Base-by-base conservation (phyloP, 1,284 basidiomycete genomes). In the Vanrija humicola region DNA sequence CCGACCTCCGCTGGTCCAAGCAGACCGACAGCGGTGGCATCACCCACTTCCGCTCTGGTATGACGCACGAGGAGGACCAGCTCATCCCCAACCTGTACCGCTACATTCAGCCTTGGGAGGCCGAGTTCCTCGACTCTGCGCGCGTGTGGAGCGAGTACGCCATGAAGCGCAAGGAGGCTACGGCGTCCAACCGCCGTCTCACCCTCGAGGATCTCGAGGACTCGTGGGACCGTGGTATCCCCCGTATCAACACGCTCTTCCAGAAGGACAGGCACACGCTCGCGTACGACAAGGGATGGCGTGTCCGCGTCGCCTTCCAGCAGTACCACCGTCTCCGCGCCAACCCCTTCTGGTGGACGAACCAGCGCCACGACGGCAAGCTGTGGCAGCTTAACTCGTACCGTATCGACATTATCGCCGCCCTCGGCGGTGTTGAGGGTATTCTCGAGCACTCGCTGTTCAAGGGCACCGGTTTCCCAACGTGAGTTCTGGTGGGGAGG, bases 61-160 rank as follows among this genome's bases (percentile, higher is more conserved):
- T 97, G 91, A 88, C 88, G 16, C 90, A 94, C 65, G 90, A 96
- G 69, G 89, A 93, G 70, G 90, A 93, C 68, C 90, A 93, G 68
- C 82, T 95, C 42, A 97, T 98, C 72, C 95, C 95, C 38, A 98
- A 97, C 77, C 76, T 98, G 77, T 98, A 97, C 79, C 90, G 95
- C 54, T 98, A 98, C 78, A 84, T 98, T 21, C 91, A 97, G 71
- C 95, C 95, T 26, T 98, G 96, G 96, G 93, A 98, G 74, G 90
- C 95, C 1, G 96, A 99, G 76, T 98, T 99, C 80, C 78, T 96
- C 62, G 96, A 99, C 74, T 96, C 92, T 6, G 93, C 93, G 40
- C 90, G 96, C 62, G 96, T 98, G 26, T 99, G 96, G 96, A 91
- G 90, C 3, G 96, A 99, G 78, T 98, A 99, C 75, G 96, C 96